These are phyloP conservation scores for Phyllosticta citriasiana DNA, from an alignment of 2,329 filamentous ascomycete species.

Conservation along the genomic window DNA sequence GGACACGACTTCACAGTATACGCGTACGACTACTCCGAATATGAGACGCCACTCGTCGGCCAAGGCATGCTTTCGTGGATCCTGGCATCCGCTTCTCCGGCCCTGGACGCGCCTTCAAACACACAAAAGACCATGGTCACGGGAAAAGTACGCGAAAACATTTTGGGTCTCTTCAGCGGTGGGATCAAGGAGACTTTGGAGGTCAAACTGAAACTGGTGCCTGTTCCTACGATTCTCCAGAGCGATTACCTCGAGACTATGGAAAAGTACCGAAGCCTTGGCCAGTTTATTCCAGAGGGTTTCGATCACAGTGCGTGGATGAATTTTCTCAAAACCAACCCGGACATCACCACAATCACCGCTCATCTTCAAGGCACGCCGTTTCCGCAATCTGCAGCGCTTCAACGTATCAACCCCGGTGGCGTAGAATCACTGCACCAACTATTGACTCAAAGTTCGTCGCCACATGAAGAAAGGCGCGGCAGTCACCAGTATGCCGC, in stretches of 20 bases:
- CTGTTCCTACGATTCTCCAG: conserved; percentile 56
- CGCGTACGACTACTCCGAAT: conserved; percentile 92
- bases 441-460: conserved; percentile 25
- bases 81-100: conserved; percentile 51
- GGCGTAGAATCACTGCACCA: conserved; percentile 28
- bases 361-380: not conserved
- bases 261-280: conserved; percentile 50
- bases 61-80: conserved; percentile 91
- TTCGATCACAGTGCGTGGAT: conserved; percentile 71
- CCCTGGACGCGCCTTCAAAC: conserved; percentile 44
- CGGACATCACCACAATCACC: conserved; percentile 22
- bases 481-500: conserved; percentile 18
- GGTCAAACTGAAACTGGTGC: conserved; percentile 79
- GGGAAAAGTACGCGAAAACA: conserved; percentile 79
- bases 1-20: conserved; percentile 91
- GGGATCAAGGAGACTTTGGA: conserved; percentile 82
- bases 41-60: conserved; percentile 83
- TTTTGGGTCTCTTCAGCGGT: conserved; percentile 73
- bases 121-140: conserved; percentile 68
- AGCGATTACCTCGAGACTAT: conserved; percentile 52
- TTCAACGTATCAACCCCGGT: conserved; percentile 17
- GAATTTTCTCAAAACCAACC: conserved; percentile 63
- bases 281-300: conserved; percentile 46
- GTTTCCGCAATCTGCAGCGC: conserved; percentile 11
- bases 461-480: conserved; percentile 18